Conservation (phyloP, 2,329 filamentous ascomycete species). For the Pseudogymnoascus sp. region DNA sequence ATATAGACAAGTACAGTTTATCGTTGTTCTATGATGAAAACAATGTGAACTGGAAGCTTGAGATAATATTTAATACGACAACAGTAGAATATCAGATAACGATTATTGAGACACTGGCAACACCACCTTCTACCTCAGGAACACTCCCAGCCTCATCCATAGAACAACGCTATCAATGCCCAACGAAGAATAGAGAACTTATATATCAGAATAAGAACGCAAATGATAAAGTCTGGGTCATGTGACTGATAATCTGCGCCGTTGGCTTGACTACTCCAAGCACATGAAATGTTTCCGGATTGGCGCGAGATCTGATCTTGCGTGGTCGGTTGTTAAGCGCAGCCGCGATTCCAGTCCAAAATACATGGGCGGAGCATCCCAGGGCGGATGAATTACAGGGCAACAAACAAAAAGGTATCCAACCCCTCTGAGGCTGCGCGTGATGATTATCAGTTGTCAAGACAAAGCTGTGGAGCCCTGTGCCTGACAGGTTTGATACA, state of each 20-base stretch:
- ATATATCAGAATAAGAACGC: neutral
- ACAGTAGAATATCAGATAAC: neutral
- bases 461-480: constrained; percentile 2
- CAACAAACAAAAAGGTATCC: neutral
- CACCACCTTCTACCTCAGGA: neutral
- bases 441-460: neutral
- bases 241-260: neutral
- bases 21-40: neutral
- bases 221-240: neutral
- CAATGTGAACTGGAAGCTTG: neutral
- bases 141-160: neutral
- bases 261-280: constrained; percentile 3
- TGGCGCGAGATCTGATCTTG: neutral
- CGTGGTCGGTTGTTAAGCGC: constrained; percentile 6
- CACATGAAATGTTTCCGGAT: constrained; percentile 6
- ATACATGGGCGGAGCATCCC: neutral
- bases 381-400: neutral
- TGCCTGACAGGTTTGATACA: neutral
- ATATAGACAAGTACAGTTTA: neutral
- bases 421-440: neutral
- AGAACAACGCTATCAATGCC: neutral
- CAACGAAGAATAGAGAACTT: neutral
- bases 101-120: neutral
- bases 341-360: constrained; percentile 6
- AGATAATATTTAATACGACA: neutral